Evolutionary conservation across 192 early-diverging fungal genomes (phyloP), one percentile per base, ranked within the genome.

Genomic region (Geranomyces michiganensis): DNA sequence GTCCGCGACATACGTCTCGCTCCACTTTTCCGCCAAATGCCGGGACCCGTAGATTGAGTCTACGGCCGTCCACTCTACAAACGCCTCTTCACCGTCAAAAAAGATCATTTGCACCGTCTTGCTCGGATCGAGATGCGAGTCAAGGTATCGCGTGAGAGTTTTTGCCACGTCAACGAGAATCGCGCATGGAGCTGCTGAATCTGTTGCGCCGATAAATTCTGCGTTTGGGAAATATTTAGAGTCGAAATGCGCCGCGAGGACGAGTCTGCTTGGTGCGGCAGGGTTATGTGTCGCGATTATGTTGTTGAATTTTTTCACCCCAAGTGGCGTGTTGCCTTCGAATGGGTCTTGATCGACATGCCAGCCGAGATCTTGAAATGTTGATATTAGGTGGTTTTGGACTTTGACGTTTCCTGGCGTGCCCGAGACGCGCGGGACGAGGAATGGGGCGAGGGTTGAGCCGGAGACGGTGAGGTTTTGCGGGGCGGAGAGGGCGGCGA

Each of bases 21-120:
- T 89, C 95, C 96, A 97, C 62, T 82, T 74, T 32, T 81, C 80
- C 3, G 96, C 95, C 62, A 98, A 68, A 73, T 98, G 94, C 32
- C 84, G 85, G 36, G 93, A 86, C 7, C 96, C 96, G 81, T 98
- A 98, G 15, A 94, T 78, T 17, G 96, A 98, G 80, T 98, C 95
- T 0, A 76, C 85, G 8, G 24, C 66, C 2, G 87, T 81, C 95
- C 95, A 96, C 1, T 83, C 69, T 21, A 60, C 67, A 74, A 94
- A 93, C 4, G 96, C 94, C 73, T 98, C 96, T 65, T 98, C 96
- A 32, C 96, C 96, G 75, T 98, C 96, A 77, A 98, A 97, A 67
- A 98, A 98, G 26, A 98, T 84, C n/a, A 98, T 60, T 76, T 98
- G 96, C 51, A 97, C 47, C 10, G 90, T 92, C 0, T 84, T 77